Conservation (phyloP, 1,284 basidiomycete genomes). For the Tylopilus sp. region DNA sequence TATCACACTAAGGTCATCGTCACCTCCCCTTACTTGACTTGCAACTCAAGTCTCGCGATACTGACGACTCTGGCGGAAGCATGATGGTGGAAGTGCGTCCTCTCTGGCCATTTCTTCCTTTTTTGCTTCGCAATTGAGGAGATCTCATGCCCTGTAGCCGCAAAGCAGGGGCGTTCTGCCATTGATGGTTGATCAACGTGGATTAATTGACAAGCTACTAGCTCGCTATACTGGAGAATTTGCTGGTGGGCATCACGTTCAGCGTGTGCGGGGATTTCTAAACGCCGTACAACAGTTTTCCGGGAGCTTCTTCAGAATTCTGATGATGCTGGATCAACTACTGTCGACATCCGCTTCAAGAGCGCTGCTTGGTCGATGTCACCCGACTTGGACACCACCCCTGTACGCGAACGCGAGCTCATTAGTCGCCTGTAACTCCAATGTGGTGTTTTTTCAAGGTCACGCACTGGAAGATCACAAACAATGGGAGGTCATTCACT, state of each 20-base stretch:
- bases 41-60: background rate
- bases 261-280: background rate
- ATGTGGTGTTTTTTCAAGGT: slow-evolving; percentile 3
- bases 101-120: background rate
- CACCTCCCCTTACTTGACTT: too few species aligned
- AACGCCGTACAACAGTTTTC: slow-evolving; percentile 66
- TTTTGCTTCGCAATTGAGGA: background rate
- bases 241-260: slow-evolving; percentile 49
- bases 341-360: slow-evolving; percentile 86
- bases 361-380: slow-evolving; percentile 34
- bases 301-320: slow-evolving; percentile 94
- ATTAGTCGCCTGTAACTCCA: background rate
- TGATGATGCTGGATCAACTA: slow-evolving; percentile 87
- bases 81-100: background rate
- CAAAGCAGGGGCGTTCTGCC: background rate
- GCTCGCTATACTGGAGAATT: slow-evolving; percentile 89
- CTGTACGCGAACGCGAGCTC: background rate
- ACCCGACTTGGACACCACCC: slow-evolving; percentile 6
- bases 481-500: slow-evolving; percentile 85
- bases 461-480: slow-evolving; percentile 77
- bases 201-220: slow-evolving; percentile 89
- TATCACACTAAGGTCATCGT: too few species aligned
- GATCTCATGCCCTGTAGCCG: background rate
- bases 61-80: background rate
- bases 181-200: slow-evolving; percentile 29